These are phyloP conservation scores for Kodamaea jinghongensis DNA, from an alignment of 805 yeast genomes.

Conservation along the genomic window DNA sequence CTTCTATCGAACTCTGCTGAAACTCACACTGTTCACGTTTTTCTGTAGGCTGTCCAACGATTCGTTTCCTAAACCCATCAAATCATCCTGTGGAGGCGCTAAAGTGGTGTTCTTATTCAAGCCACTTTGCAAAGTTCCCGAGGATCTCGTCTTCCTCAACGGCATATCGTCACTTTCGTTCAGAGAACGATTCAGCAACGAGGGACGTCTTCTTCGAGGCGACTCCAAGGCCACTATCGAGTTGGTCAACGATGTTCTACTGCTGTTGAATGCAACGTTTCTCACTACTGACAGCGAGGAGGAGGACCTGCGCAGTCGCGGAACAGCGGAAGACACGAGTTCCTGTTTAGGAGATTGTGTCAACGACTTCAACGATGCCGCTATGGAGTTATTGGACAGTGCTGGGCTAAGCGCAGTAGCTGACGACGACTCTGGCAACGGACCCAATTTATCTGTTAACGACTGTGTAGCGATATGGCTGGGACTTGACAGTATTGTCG, in stretches of 20 bases:
- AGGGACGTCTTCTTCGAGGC: conserved; percentile 12
- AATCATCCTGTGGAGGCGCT: conserved; percentile 6
- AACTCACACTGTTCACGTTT: conserved; percentile 21
- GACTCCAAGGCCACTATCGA: conserved; percentile 6
- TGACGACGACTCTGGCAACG: conserved; percentile 9
- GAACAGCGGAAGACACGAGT: too few relatives aligned
- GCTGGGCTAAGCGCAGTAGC: background rate
- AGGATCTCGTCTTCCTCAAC: conserved; percentile 20
- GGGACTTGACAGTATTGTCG: conserved; percentile 5
- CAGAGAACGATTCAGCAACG: conserved; percentile 12
- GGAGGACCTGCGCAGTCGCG: conserved; percentile 9
- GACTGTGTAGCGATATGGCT: conserved; percentile 1
- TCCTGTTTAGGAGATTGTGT: background rate
- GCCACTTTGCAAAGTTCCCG: conserved; percentile 11
- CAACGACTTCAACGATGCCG: background rate
- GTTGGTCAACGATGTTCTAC: conserved; percentile 16
- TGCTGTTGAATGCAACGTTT: conserved; percentile 23
- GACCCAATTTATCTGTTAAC: conserved; percentile 4
- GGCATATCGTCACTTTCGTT: conserved; percentile 9
- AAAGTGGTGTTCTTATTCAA: conserved; percentile 2
- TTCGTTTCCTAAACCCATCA: conserved; percentile 3
- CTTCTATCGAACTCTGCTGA: conserved; percentile 19
- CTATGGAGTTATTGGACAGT: background rate
- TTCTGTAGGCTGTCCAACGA: conserved; percentile 12
- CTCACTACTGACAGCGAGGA: conserved; percentile 27